A percentile compares a stretch with the other conserved stretches of the same genome.
These are phyloP conservation scores for Cymbopogon flexuosus DNA, from an alignment of 202 grass and related monocot species.

Conservation along the genomic window DNA sequence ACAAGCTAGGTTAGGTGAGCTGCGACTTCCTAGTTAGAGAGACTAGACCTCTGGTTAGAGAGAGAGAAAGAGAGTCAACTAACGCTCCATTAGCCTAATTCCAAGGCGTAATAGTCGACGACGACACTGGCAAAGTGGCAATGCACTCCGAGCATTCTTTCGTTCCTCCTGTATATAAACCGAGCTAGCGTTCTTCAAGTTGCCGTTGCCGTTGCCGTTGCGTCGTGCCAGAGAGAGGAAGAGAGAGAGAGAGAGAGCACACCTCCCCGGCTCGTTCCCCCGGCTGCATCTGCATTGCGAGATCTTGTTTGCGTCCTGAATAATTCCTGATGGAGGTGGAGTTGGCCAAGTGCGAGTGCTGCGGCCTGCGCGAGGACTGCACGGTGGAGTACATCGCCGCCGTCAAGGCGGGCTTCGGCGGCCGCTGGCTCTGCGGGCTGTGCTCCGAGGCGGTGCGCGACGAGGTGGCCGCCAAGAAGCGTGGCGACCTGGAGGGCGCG, in stretches of 20 bases:
- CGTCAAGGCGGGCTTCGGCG: slow-evolving; percentile 57
- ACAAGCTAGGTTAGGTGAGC: slow-evolving; percentile 28
- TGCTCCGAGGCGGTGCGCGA: slow-evolving; percentile 75
- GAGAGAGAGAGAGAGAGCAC: background rate
- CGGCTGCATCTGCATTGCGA: background rate
- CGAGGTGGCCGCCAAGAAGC: slow-evolving; percentile 42
- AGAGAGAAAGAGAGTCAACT: slow-evolving; percentile 20
- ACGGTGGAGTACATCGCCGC: slow-evolving; percentile 62
- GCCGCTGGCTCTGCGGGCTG: slow-evolving; percentile 70
- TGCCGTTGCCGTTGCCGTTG: background rate
- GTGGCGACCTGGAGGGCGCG: slow-evolving; percentile 44
- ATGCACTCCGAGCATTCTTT: background rate
- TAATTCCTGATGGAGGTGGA: slow-evolving; percentile 45
- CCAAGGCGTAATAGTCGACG: slow-evolving; percentile 15
- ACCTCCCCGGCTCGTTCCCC: background rate
- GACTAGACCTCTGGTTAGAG: background rate
- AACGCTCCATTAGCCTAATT: slow-evolving; percentile 29
- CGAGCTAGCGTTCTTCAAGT: background rate
- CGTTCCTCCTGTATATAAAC: background rate
- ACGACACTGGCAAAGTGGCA: background rate
- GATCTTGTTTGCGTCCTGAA: too few relatives aligned
- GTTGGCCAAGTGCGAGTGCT: slow-evolving; percentile 73
- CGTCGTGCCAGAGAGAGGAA: background rate
- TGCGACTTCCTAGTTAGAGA: background rate
- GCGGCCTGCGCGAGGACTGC: slow-evolving; percentile 66